phyloP scores from a whole-genome alignment of 2,329 filamentous ascomycete species.

The Sporothrix luriei region DNA sequence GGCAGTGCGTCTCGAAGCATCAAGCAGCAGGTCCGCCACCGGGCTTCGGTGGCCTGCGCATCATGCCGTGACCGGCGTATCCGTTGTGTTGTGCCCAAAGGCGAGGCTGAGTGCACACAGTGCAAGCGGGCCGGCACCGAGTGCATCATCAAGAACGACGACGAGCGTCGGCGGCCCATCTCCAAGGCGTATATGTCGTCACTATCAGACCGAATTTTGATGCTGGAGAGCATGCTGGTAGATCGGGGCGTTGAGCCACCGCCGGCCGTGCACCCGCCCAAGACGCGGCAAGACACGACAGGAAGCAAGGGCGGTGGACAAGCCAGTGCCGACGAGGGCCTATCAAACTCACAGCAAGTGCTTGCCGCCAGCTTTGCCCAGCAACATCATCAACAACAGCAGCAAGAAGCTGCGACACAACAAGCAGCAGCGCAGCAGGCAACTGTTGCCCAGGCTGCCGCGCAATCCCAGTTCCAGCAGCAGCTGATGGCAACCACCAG shows the following conservation, averaged over 20 bases:
- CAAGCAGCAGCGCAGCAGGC: conserved; percentile 4
- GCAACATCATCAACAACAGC: conserved; percentile 3
- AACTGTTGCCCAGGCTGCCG: neutral
- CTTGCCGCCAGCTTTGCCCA: conserved; percentile 15
- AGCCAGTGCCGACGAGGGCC: conserved; percentile 2
- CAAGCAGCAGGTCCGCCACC: conserved; percentile 46
- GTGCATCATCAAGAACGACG: conserved; percentile 61
- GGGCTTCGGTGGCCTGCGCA: conserved; percentile 59
- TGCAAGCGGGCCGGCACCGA: conserved; percentile 55
- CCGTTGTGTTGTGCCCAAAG: conserved; percentile 58
- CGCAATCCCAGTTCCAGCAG: conserved; percentile 26
- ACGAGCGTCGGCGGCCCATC: conserved; percentile 59
- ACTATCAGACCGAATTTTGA: conserved; percentile 55
- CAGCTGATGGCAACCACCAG: conserved; percentile 33
- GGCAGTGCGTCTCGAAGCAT: conserved; percentile 34
- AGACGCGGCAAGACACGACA: conserved; percentile 48
- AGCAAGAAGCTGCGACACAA: neutral
- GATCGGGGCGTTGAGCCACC: conserved; percentile 55
- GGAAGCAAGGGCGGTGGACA: neutral
- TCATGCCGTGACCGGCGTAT: conserved; percentile 53
- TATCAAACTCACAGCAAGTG: conserved; percentile 5
- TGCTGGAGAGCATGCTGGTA: conserved; percentile 56
- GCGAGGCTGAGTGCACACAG: conserved; percentile 55
- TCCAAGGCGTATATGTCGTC: conserved; percentile 62
- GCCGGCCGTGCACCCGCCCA: conserved; percentile 56